Percentiles rank a stretch among this genome's conserved stretches.
Conservation (phyloP, 768 basidiomycete genomes). For the Terana coerulea region DNA sequence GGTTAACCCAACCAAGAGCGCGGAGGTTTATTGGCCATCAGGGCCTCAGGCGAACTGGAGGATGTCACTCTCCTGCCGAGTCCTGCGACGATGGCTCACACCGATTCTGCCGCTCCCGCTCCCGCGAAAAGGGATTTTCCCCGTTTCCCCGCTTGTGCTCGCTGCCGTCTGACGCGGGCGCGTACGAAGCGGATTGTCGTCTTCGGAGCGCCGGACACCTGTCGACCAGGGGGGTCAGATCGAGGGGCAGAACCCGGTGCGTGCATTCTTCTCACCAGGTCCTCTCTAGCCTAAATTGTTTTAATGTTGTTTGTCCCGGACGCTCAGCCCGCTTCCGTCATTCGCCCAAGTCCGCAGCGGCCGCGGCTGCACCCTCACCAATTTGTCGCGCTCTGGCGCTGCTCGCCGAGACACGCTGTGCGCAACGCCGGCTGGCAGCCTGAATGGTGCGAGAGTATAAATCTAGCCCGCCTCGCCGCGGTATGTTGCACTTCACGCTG, state of each 20-base stretch:
- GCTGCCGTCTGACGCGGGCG: no score
- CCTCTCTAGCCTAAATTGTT: constrained; percentile 13
- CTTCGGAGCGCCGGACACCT: not conserved
- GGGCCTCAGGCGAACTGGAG: no score
- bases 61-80: no score
- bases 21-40: no score
- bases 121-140: no score
- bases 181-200: not conserved
- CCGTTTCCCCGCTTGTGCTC: no score
- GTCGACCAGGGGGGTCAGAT: not conserved
- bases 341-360: not conserved
- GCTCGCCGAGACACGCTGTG: constrained; percentile 2
- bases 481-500: constrained; percentile 7
- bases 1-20: not conserved
- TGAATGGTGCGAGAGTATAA: constrained; percentile 13
- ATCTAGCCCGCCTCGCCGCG: not conserved
- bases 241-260: no score
- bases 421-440: constrained; percentile 8
- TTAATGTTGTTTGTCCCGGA: constrained; percentile 6
- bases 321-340: not conserved
- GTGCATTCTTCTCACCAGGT: no score
- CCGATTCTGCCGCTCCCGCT: no score
- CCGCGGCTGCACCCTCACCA: not conserved
- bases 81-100: no score
- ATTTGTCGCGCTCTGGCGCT: not conserved